Evolutionary conservation across 2,329 filamentous ascomycete genomes (phyloP).

Genomic region (Penicillium olsonii): DNA sequence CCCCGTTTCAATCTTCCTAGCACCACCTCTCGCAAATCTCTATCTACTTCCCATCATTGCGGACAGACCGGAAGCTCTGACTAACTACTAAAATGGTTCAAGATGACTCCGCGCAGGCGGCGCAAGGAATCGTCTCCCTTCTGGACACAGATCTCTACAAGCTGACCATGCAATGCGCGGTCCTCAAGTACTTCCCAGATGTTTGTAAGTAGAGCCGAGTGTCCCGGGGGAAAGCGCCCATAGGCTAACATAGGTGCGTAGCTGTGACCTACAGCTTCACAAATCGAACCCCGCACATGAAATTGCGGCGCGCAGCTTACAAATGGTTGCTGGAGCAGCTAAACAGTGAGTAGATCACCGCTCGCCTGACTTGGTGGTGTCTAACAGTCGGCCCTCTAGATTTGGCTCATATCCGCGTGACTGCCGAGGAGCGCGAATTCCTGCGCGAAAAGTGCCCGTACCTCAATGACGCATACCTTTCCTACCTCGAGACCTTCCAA

Average conservation of each 20-base stretch:
- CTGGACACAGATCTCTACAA: slow-evolving; percentile 90
- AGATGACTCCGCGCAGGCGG: slow-evolving; percentile 27
- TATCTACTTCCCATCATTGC: neutral
- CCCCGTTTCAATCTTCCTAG: neutral
- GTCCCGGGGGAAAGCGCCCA: neutral
- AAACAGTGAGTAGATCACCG: slow-evolving; percentile 57
- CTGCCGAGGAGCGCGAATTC: slow-evolving; percentile 76
- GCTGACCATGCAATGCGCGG: slow-evolving; percentile 97
- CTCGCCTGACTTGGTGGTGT: neutral
- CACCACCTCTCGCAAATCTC: neutral
- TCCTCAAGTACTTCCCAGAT: slow-evolving; percentile 87
- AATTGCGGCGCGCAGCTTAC: slow-evolving; percentile 79
- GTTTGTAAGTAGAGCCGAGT: slow-evolving; percentile 42
- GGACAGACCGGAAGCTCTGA: slow-evolving; percentile 5
- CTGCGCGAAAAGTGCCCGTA: slow-evolving; percentile 79
- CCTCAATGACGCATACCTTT: slow-evolving; percentile 73
- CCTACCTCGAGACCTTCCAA: slow-evolving; percentile 78
- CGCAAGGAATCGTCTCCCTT: slow-evolving; percentile 76
- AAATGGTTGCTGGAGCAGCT: slow-evolving; percentile 84
- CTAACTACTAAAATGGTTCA: slow-evolving; percentile 29
- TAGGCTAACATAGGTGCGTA: slow-evolving; percentile 6
- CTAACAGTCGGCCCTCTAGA: slow-evolving; percentile 50
- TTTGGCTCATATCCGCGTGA: slow-evolving; percentile 77
- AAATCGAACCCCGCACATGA: slow-evolving; percentile 92
- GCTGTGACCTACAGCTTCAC: slow-evolving; percentile 91